A percentile compares a stretch with the other conserved stretches of the same genome.
Conservation (phyloP, 129 eudicot species). For the Logfia minima region DNA sequence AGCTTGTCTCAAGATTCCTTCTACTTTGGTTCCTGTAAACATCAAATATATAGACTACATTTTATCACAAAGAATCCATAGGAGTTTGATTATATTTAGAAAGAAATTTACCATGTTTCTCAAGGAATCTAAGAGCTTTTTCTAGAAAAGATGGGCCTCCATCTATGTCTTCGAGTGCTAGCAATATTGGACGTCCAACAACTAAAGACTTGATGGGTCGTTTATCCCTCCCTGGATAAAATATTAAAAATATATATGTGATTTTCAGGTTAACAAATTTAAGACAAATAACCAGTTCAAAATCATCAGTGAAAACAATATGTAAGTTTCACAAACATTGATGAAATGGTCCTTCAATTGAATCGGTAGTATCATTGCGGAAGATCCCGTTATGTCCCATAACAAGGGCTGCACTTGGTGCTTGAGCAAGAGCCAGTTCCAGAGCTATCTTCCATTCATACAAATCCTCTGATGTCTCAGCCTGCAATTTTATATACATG, state of each 20-base stretch:
- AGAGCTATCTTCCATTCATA: constrained; percentile 79
- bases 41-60: constrained; percentile 2
- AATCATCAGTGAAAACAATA: constrained; percentile 16
- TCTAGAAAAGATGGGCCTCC: constrained; percentile 97
- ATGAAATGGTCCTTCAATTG: constrained; percentile 77
- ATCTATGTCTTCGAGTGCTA: constrained; percentile 90
- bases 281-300: neutral
- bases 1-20: constrained; percentile 88
- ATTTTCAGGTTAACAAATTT: neutral
- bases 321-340: constrained; percentile 57
- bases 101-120: constrained; percentile 64
- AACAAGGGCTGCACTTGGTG: constrained; percentile 90
- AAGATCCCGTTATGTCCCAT: constrained; percentile 94
- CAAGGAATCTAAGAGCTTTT: constrained; percentile 92
- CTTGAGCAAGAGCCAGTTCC: constrained; percentile 77
- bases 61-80: constrained; percentile 6
- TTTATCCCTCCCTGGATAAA: constrained; percentile 74
- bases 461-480: constrained; percentile 85
- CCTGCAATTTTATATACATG: constrained; percentile 42
- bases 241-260: neutral
- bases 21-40: constrained; percentile 64
- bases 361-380: constrained; percentile 67
- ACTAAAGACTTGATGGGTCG: constrained; percentile 83
- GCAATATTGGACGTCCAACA: constrained; percentile 93
- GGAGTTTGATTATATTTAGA: neutral